These are phyloP conservation scores for Silene conica DNA, from an alignment of 148 eudicot species.

Conservation along the genomic window DNA sequence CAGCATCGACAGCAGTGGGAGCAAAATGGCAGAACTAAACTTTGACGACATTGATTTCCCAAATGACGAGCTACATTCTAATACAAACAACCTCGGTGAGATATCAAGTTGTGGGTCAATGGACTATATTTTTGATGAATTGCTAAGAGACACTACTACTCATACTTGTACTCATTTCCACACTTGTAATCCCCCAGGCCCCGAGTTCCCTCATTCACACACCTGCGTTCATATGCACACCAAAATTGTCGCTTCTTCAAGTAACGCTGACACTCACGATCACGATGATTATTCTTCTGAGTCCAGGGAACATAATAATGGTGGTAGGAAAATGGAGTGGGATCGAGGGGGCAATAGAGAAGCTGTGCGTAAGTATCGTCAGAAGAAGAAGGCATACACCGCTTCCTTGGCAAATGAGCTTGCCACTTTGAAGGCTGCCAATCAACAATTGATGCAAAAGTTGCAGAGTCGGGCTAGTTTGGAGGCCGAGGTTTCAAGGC, in stretches of 20 bases:
- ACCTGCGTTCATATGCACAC: slow-evolving; percentile 92
- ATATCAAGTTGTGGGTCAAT: slow-evolving; percentile 67
- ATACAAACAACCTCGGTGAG: slow-evolving; percentile 55
- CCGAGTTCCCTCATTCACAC: slow-evolving; percentile 79
- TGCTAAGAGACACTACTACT: slow-evolving; percentile 48
- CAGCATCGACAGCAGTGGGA: slow-evolving; percentile 14
- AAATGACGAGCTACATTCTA: slow-evolving; percentile 53
- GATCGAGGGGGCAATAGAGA: slow-evolving; percentile 47
- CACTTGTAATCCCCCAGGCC: slow-evolving; percentile 88
- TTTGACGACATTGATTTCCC: slow-evolving; percentile 76
- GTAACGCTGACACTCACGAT: slow-evolving; percentile 12
- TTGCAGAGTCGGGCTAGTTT: slow-evolving; percentile 58
- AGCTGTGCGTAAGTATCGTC: slow-evolving; percentile 84
- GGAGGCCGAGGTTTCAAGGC: slow-evolving; percentile 73
- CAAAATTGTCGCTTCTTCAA: slow-evolving; percentile 48
- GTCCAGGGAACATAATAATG: too few species aligned
- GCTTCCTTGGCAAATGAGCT: slow-evolving; percentile 79
- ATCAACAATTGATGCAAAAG: slow-evolving; percentile 74
- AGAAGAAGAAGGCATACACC: slow-evolving; percentile 77
- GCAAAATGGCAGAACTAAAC: slow-evolving; percentile 38
- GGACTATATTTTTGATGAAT: slow-evolving; percentile 65
- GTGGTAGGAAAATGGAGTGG: too few species aligned
- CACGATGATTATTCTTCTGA: slow-evolving; percentile 64
- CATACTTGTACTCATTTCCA: slow-evolving; percentile 89
- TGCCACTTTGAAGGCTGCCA: slow-evolving; percentile 54